Conservation (phyloP, 257 asterid genomes). For the Petunia secreta region DNA sequence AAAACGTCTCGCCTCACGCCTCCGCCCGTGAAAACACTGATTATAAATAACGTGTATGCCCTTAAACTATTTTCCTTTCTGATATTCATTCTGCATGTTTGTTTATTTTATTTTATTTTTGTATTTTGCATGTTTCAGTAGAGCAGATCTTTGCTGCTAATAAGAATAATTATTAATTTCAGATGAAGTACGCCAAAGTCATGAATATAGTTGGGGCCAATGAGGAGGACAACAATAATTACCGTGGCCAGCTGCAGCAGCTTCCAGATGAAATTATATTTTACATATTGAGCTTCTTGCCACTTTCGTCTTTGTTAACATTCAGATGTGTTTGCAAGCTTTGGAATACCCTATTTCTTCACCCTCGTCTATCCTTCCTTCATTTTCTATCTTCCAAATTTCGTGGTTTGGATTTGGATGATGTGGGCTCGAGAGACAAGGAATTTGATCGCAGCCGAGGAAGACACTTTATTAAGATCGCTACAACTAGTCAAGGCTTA, state of each 20-base stretch:
- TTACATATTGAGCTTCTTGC: neutral
- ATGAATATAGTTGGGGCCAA: slow-evolving; percentile 37
- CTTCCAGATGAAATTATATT: neutral
- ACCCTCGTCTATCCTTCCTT: neutral
- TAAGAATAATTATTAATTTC: no score
- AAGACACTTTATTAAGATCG: neutral
- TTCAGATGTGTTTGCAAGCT: neutral
- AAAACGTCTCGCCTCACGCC: no score
- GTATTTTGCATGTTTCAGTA: no score
- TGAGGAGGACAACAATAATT: no score
- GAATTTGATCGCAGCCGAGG: no score
- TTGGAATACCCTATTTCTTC: neutral
- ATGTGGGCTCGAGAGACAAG: neutral
- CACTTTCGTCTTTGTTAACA: neutral
- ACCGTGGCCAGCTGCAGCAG: no score
- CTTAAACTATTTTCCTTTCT: no score
- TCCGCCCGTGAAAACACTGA: no score
- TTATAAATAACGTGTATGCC: no score
- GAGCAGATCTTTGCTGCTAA: no score
- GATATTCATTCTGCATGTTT: no score
- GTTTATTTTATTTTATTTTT: no score
- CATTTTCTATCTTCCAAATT: neutral
- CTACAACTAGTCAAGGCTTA: neutral
- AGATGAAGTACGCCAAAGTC: slow-evolving; percentile 28
- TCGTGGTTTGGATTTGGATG: neutral